phyloP scores from a whole-genome alignment of 352 stramenopile species.

The Globisporangium emineosum region DNA sequence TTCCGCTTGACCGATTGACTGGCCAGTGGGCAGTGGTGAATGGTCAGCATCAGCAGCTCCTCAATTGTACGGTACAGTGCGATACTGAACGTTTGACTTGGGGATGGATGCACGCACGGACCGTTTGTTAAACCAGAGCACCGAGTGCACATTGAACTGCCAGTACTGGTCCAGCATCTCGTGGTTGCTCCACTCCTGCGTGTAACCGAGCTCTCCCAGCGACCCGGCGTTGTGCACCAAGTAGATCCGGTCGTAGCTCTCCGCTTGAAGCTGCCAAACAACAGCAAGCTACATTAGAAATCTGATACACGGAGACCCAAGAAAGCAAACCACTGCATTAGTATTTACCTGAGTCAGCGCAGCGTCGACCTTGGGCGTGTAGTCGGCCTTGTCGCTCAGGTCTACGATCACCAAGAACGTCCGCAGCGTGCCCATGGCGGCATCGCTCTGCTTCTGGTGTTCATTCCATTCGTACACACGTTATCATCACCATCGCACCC shows the following conservation, averaged over 20 bases:
- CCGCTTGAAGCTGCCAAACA: slow-evolving; percentile 22
- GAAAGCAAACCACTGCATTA: slow-evolving; percentile 6
- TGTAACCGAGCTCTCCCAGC: slow-evolving; percentile 60
- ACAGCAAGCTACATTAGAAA: neutral
- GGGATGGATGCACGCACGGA: neutral
- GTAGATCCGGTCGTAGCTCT: slow-evolving; percentile 40
- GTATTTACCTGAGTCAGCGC: slow-evolving; percentile 29
- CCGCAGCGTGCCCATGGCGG: slow-evolving; percentile 18
- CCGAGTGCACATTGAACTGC: slow-evolving; percentile 85
- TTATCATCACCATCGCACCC: neutral
- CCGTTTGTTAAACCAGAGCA: slow-evolving; percentile 81
- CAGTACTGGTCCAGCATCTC: slow-evolving; percentile 51
- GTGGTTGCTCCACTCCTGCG: slow-evolving; percentile 43
- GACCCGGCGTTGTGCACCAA: slow-evolving; percentile 86
- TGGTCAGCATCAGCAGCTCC: neutral
- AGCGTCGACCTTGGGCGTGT: slow-evolving; percentile 46
- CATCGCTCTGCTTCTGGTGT: slow-evolving; percentile 8
- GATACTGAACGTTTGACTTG: no score
- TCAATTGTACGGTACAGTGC: neutral
- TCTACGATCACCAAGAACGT: slow-evolving; percentile 44
- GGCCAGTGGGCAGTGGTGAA: neutral
- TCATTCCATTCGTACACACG: neutral
- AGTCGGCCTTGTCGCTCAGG: slow-evolving; percentile 39
- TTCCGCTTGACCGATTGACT: neutral
- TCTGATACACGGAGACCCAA: neutral